A percentile compares a stretch with the other conserved stretches of the same genome.
Conservation (phyloP, 108 stramenopile species). For the Nitzschia inconspicua region DNA sequence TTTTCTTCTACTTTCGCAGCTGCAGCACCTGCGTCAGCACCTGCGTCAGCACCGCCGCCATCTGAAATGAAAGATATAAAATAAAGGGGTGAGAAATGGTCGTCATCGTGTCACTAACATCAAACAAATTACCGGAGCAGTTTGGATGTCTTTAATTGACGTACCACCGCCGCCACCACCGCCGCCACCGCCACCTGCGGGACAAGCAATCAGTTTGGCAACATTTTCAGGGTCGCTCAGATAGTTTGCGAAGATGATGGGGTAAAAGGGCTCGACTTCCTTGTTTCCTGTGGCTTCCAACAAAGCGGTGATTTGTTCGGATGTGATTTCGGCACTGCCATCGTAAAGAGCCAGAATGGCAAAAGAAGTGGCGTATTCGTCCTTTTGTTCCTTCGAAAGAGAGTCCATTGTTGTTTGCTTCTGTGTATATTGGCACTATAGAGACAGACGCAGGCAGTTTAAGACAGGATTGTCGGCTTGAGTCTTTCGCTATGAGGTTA, state of each 20-base stretch:
- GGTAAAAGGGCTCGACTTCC: conserved; percentile 94
- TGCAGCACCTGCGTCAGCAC: conserved; percentile 58
- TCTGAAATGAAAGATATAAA: neutral
- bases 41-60: conserved; percentile 70
- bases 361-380: conserved; percentile 89
- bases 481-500: conserved; percentile 13
- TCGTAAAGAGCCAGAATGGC: conserved; percentile 94
- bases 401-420: conserved; percentile 57
- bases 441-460: conserved; percentile 43
- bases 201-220: conserved; percentile 74
- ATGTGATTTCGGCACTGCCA: conserved; percentile 89
- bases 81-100: neutral
- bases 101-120: neutral
- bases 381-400: conserved; percentile 87
- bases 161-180: conserved; percentile 9
- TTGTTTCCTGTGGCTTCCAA: conserved; percentile 91
- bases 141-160: neutral
- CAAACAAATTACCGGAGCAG: neutral
- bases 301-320: conserved; percentile 85
- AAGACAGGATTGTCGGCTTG: conserved; percentile 44
- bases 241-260: conserved; percentile 91
- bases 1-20: conserved; percentile 60
- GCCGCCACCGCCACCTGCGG: conserved; percentile 79
- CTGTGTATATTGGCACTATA: neutral
- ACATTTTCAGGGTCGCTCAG: conserved; percentile 75